Evolutionary conservation across 73 alveolate species (phyloP).

Genomic region (Stentor roeselii): DNA sequence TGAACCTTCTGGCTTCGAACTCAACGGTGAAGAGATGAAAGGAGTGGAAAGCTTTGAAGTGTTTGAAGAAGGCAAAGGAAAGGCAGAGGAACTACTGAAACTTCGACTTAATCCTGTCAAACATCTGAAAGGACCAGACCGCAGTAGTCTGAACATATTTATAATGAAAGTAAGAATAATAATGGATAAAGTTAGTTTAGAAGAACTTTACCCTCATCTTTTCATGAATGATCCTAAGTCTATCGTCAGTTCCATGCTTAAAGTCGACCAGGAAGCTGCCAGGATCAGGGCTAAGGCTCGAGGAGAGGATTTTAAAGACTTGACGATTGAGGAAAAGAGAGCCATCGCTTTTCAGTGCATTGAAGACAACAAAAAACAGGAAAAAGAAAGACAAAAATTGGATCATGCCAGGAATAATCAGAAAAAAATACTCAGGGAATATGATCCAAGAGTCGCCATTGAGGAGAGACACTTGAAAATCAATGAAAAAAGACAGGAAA

Average conservation of each 20-base stretch:
- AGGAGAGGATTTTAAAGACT: neutral
- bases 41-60: no score
- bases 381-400: neutral
- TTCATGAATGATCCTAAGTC: neutral
- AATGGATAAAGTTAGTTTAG: neutral
- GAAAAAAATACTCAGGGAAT: neutral
- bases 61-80: no score
- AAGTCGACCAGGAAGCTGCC: conserved; percentile 16
- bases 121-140: no score
- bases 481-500: neutral
- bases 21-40: no score
- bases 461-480: conserved; percentile 20
- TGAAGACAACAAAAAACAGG: neutral
- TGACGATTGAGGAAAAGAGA: neutral
- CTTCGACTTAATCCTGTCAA: no score
- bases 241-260: neutral
- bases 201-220: conserved; percentile 20
- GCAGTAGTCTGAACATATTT: no score
- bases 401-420: neutral
- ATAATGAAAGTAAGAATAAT: no score
- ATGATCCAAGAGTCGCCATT: conserved; percentile 5
- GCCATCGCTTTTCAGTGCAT: conserved; percentile 14
- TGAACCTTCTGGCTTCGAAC: no score
- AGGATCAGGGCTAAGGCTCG: neutral
- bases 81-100: no score